These are phyloP conservation scores for Suaeda aralocaspica DNA, from an alignment of 148 eudicot species.

Conservation along the genomic window DNA sequence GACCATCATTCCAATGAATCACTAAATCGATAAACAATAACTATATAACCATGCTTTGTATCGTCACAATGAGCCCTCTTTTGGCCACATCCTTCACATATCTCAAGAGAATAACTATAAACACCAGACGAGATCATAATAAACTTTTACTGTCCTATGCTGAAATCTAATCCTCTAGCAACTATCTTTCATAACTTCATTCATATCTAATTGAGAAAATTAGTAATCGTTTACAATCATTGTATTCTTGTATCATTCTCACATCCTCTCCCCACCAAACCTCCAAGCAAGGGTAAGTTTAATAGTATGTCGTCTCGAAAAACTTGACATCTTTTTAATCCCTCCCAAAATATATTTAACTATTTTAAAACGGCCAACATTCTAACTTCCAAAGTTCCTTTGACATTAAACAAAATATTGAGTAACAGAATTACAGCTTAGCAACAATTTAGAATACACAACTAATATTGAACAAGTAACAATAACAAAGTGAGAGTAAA, in stretches of 20 bases:
- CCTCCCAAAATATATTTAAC: not conserved
- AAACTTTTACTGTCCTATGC: not conserved
- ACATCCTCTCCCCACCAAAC: not conserved
- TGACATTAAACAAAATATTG: too few species aligned
- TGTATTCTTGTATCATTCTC: not conserved
- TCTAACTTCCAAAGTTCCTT: too few species aligned
- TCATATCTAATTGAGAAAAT: too few species aligned
- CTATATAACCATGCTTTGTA: not conserved
- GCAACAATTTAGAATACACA: too few species aligned
- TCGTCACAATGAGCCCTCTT: not conserved
- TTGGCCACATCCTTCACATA: not conserved
- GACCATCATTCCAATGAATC: not conserved
- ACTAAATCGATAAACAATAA: not conserved
- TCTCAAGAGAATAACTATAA: not conserved
- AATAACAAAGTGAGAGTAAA: not conserved
- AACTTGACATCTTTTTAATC: not conserved
- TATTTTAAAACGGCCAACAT: too few species aligned
- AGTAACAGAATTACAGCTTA: too few species aligned
- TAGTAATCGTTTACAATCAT: not conserved
- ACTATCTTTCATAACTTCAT: not conserved
- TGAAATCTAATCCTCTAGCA: not conserved
- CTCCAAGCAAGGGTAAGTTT: not conserved
- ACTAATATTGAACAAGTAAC: not conserved
- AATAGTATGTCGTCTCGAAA: too few species aligned
- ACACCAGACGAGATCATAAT: too few species aligned